Conservation (phyloP, 495 filamentous ascomycete genomes). For the Astrothelium subdiscretum region DNA sequence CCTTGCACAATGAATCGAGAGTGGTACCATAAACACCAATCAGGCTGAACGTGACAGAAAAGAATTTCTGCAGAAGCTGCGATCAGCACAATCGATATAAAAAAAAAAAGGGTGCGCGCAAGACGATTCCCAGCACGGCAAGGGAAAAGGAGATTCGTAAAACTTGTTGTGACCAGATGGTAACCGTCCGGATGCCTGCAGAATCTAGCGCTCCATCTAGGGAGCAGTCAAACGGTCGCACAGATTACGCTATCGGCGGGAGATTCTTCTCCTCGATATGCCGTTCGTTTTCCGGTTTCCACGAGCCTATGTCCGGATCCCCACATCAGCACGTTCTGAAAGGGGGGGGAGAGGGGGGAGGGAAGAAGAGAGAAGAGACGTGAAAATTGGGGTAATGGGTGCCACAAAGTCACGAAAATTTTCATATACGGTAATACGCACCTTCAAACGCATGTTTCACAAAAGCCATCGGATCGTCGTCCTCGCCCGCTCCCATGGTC, state of each 20-base stretch:
- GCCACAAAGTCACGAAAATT: conserved; percentile 5
- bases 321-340: not conserved
- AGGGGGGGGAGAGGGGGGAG: conserved; percentile 21
- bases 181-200: not conserved
- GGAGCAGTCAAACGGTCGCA: too few relatives aligned
- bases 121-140: too few relatives aligned
- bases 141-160: not conserved
- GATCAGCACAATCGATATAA: too few relatives aligned
- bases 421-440: conserved; percentile 27
- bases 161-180: not conserved
- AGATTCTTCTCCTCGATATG: conserved; percentile 31
- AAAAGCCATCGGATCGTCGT: conserved; percentile 93
- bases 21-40: not conserved
- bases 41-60: too few relatives aligned
- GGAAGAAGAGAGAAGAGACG: conserved; percentile 11
- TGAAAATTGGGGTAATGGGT: conserved; percentile 18
- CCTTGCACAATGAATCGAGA: not conserved
- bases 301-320: conserved; percentile 47
- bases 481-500: conserved; percentile 85
- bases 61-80: too few relatives aligned
- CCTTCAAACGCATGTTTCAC: conserved; percentile 96
- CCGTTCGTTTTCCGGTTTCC: conserved; percentile 62
- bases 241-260: too few relatives aligned
- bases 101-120: too few relatives aligned
- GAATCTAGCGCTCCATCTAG: not conserved